Percentiles rank a stretch among this genome's conserved stretches.
Evolutionary conservation across 2,329 filamentous ascomycete genomes (phyloP).

Genomic region (Cladophialophora yegresii): DNA sequence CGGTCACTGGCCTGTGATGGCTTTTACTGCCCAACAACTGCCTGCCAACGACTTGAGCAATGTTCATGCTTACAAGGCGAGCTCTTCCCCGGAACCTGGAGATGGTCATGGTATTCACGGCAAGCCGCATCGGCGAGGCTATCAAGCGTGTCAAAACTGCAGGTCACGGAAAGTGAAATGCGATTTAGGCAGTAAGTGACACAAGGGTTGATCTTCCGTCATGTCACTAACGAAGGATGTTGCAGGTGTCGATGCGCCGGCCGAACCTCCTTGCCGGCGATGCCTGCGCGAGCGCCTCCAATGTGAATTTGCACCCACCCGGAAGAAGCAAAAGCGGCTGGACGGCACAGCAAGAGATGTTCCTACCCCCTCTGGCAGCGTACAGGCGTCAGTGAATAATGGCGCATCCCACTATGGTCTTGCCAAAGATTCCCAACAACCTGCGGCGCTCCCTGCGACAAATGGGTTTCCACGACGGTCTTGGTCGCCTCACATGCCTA

Average conservation of each 20-base stretch:
- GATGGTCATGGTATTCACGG: conserved; percentile 41
- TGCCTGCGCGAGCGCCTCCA: conserved; percentile 94
- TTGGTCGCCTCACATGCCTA: conserved; percentile 21
- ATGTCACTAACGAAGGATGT: conserved; percentile 31
- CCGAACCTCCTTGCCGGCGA: conserved; percentile 89
- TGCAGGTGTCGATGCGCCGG: conserved; percentile 78
- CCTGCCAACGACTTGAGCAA: conserved; percentile 11
- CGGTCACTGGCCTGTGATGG: conserved; percentile 21
- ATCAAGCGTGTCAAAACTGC: conserved; percentile 54
- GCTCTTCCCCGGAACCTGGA: conserved; percentile 38
- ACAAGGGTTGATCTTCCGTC: conserved; percentile 6
- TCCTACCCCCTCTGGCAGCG: conserved; percentile 13
- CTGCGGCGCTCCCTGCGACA: conserved; percentile 11
- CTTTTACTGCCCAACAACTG: conserved; percentile 25
- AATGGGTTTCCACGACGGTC: conserved; percentile 18
- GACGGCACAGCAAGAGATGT: conserved; percentile 29
- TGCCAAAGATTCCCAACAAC: conserved; percentile 2
- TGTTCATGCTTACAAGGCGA: conserved; percentile 18
- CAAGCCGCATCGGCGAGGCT: conserved; percentile 47
- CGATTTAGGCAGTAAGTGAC: conserved; percentile 49
- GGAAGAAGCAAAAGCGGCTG: conserved; percentile 77
- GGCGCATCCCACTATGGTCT: conserved; percentile 11
- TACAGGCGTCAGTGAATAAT: conserved; percentile 9
- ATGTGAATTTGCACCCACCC: conserved; percentile 93
- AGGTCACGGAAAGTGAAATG: conserved; percentile 54